phyloP scores from a whole-genome alignment of 1,139 yeast species.

The Pichia cactophila region DNA sequence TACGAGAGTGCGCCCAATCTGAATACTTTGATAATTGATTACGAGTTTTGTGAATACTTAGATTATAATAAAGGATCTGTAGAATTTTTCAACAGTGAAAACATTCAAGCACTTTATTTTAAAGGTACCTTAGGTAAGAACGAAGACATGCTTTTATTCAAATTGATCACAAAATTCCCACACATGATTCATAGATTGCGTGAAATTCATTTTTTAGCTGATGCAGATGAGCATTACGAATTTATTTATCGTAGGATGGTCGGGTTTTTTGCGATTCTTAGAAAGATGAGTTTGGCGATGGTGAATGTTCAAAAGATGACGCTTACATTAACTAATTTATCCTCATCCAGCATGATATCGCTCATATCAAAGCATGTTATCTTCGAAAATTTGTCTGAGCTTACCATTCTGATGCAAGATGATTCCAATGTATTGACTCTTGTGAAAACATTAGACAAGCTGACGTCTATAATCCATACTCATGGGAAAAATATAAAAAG shows the following conservation, averaged over 20 bases:
- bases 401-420: constrained; percentile 25
- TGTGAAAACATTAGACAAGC: constrained; percentile 22
- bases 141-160: constrained; percentile 27
- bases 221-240: constrained; percentile 20
- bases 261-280: constrained; percentile 23
- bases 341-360: constrained; percentile 24
- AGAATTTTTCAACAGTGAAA: constrained; percentile 18
- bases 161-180: constrained; percentile 23
- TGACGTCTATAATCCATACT: constrained; percentile 18
- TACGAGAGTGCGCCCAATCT: constrained; percentile 21
- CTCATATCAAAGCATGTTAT: constrained; percentile 23
- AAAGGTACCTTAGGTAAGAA: constrained; percentile 23
- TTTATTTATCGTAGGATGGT: constrained; percentile 26
- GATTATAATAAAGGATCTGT: constrained; percentile 20
- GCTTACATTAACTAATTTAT: constrained; percentile 25
- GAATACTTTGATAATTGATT: constrained; percentile 20
- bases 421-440: constrained; percentile 24
- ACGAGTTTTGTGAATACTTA: constrained; percentile 22
- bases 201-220: constrained; percentile 22
- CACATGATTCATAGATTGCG: constrained; percentile 18
- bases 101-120: constrained; percentile 17
- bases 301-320: constrained; percentile 21
- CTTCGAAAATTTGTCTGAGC: constrained; percentile 22
- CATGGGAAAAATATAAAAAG: constrained; percentile 21
- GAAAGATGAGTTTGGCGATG: constrained; percentile 22